phyloP scores from a whole-genome alignment of 73 alveolate genomes.

The Breviolum minutum region DNA sequence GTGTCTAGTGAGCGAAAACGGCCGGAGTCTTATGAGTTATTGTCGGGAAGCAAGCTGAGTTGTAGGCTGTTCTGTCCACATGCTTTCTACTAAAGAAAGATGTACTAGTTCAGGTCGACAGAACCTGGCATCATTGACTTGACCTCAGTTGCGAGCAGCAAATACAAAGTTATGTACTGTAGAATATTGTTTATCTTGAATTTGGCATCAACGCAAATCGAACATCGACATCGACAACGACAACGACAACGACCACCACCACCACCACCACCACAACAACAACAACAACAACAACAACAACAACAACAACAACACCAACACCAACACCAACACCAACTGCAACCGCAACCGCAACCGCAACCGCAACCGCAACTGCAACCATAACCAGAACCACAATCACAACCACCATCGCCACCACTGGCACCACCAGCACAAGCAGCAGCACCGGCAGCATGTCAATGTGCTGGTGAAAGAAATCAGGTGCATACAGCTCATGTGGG shows the following conservation, averaged over 20 bases:
- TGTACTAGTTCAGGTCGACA: neutral
- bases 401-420: too few species aligned
- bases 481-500: conserved; percentile 94
- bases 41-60: neutral
- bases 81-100: too few species aligned
- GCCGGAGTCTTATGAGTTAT: neutral
- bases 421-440: neutral
- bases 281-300: neutral
- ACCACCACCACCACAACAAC: neutral
- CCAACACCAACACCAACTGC: neutral
- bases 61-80: neutral
- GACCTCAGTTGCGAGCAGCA: too few species aligned
- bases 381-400: too few species aligned
- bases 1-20: neutral
- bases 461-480: neutral
- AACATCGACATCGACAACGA: neutral
- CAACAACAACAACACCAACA: neutral
- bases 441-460: neutral
- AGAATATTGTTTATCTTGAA: too few species aligned
- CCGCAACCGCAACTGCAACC: neutral
- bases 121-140: conserved; percentile 2
- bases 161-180: too few species aligned
- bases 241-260: neutral
- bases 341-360: neutral
- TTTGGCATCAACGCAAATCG: too few species aligned